These are phyloP conservation scores for Zygosaccharomyces pseudobailii DNA, from an alignment of 1,139 yeast genomes.

Conservation along the genomic window DNA sequence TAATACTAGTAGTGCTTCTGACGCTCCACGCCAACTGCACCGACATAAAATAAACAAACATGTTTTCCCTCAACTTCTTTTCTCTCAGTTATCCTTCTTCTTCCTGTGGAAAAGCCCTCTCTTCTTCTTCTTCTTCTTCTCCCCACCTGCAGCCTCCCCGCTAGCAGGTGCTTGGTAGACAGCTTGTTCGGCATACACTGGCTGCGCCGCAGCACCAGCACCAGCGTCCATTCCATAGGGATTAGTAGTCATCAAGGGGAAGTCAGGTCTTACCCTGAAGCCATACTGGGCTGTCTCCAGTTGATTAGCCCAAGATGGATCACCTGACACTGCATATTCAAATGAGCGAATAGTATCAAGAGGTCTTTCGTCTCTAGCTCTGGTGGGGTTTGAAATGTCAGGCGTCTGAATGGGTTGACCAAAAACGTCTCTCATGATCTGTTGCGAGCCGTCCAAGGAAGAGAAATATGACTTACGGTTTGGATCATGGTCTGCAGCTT, in stretches of 20 bases:
- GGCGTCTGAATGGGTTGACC: conserved; percentile 72
- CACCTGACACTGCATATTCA: conserved; percentile 92
- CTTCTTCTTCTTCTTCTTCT: conserved; percentile 56
- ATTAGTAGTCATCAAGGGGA: conserved; percentile 39
- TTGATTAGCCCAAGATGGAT: conserved; percentile 67
- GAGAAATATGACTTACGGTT: conserved; percentile 30
- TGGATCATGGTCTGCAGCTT: conserved; percentile 42
- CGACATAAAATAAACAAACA: neutral
- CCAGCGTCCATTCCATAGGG: conserved; percentile 32
- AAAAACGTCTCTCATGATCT: conserved; percentile 64
- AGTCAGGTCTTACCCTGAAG: conserved; percentile 64
- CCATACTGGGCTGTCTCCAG: conserved; percentile 75
- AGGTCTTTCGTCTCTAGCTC: conserved; percentile 91
- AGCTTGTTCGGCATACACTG: conserved; percentile 49
- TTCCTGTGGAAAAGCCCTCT: conserved; percentile 73
- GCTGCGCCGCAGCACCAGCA: conserved; percentile 21
- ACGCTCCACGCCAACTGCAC: conserved; percentile 3
- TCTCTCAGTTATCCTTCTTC: conserved; percentile 35
- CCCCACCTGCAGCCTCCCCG: conserved; percentile 43
- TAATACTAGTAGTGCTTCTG: neutral
- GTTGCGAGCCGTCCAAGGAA: conserved; percentile 27
- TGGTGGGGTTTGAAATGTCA: conserved; percentile 87
- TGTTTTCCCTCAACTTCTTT: neutral
- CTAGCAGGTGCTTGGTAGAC: conserved; percentile 59
- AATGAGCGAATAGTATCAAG: conserved; percentile 88